A percentile compares a stretch with the other conserved stretches of the same genome.
phyloP scores from a whole-genome alignment of 1,284 basidiomycete species.

The Sanghuangporus weigelae region DNA sequence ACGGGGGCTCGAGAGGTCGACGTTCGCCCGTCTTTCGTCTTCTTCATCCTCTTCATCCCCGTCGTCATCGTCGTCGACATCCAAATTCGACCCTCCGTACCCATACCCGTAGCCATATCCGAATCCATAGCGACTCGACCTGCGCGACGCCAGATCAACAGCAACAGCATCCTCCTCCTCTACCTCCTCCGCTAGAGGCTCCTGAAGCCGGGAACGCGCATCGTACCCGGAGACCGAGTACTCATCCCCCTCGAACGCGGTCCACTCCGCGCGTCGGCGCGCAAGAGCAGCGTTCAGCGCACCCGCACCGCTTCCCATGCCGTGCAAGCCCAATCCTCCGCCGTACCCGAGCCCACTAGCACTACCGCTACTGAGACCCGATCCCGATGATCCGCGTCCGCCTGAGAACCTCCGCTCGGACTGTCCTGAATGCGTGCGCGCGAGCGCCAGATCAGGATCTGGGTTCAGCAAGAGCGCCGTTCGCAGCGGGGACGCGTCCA shows the following conservation, averaged over 20 bases:
- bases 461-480: not conserved
- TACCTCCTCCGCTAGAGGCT: not conserved
- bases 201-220: not conserved
- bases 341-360: not conserved
- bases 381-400: not conserved
- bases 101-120: not conserved
- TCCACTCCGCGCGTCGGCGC: constrained; percentile 9
- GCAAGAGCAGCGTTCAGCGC: not conserved
- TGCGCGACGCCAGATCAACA: not conserved
- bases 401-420: not conserved
- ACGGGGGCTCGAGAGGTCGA: not conserved
- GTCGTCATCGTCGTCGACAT: not conserved
- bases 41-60: not conserved
- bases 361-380: not conserved
- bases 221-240: not conserved
- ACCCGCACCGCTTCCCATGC: not conserved
- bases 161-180: no score
- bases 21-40: not conserved
- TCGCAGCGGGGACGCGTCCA: not conserved
- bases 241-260: constrained; percentile 7
- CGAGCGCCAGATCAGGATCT: not conserved
- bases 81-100: not conserved
- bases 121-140: not conserved
- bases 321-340: not conserved
- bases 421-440: not conserved